Evolutionary conservation across 768 basidiomycete species (phyloP), one percentile per base, ranked within the genome.

Genomic region (Coprinellus micaceus): DNA sequence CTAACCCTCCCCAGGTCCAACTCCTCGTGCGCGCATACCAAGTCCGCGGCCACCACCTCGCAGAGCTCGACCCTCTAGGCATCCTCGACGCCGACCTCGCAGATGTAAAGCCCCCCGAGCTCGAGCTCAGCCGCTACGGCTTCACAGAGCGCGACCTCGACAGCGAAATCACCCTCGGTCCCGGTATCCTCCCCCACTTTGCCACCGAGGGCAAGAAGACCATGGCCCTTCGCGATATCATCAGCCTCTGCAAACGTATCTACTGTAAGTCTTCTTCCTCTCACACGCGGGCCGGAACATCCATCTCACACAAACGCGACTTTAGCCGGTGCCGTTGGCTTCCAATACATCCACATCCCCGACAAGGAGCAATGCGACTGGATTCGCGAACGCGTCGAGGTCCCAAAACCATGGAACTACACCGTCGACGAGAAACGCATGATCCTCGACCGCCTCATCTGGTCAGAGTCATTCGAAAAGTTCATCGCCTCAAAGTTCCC

Each of bases 301-400:
- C 50, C 9, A 21, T 24, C 53, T 40, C 25, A 47, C 52, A 21
- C 53, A 59, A 24, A 66, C 52, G 37, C 54, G 50, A 44, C 21
- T 33, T 33, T 63, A 94, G 92, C 91, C 64, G 90, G 91, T 53
- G 86, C 89, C 56, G 78, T 96, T 58, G 93, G 93, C 52, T 87
- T 91, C 56, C 93, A 96, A 67, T 96, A 95, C 67, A 79, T 90
- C 45, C 97, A 99, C 74, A 99, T 99, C 58, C 92, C 96, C 25
- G 92, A 97, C 80, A 92, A 96, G 78, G 92, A 95, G 61, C 92
- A 99, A 69, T 99, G 97, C 68, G 95, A 99, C 74, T 99, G 97
- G 97, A 95, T 99, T 65, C 82, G 97, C 61, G 93, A 94, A 68
- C 91, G 97, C 57, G 80, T 98, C 44, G 97, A 99, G 72, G 86